Conservation (phyloP, 345 rosid species). For the Ceriops tagal region DNA sequence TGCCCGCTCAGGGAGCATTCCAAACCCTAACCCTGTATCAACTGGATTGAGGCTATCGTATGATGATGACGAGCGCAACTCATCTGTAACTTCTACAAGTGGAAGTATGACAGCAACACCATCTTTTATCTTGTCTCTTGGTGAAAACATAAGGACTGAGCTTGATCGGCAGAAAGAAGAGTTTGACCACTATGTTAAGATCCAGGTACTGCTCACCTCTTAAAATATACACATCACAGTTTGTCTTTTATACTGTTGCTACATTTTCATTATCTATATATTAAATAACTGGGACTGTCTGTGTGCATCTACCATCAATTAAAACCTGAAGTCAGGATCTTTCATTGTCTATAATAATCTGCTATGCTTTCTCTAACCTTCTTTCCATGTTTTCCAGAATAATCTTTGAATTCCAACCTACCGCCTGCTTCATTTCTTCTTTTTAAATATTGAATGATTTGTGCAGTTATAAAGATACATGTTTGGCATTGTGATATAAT, state of each 20-base stretch:
- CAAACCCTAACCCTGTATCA: slow-evolving; percentile 58
- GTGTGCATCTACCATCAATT: background rate
- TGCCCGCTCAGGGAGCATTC: slow-evolving; percentile 44
- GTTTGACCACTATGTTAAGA: slow-evolving; percentile 57
- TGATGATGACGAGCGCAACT: slow-evolving; percentile 76
- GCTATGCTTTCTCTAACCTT: background rate
- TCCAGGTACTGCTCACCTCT: slow-evolving; percentile 43
- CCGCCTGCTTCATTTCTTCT: too few relatives aligned
- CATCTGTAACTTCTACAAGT: slow-evolving; percentile 69
- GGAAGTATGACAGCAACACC: slow-evolving; percentile 58
- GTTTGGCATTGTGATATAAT: background rate
- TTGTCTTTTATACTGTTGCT: background rate
- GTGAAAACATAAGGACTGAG: slow-evolving; percentile 51
- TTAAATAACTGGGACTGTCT: background rate
- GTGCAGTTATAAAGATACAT: background rate
- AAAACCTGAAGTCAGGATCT: background rate
- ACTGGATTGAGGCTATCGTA: slow-evolving; percentile 80
- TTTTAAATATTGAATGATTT: background rate
- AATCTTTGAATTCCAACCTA: background rate
- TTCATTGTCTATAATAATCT: background rate
- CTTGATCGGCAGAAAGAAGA: slow-evolving; percentile 70
- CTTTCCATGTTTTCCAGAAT: too few relatives aligned
- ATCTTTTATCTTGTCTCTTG: slow-evolving; percentile 53
- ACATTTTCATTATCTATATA: background rate
- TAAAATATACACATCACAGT: background rate